Evolutionary conservation across 1,284 basidiomycete genomes (phyloP).

Genomic region (Melampsora larici-populina): DNA sequence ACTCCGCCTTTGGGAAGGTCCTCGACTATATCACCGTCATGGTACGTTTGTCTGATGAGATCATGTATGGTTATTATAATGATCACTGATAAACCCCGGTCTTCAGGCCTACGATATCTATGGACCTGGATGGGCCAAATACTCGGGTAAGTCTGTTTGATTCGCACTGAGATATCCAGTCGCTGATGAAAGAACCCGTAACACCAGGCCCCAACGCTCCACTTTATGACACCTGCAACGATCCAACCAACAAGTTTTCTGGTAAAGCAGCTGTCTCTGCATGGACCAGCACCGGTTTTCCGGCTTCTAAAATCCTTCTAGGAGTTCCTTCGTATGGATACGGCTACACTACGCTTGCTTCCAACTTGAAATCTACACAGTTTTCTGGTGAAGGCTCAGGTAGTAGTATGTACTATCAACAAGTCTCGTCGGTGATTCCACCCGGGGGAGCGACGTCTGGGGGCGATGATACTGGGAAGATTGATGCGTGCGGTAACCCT

Average conservation of each 20-base stretch:
- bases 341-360: conserved; percentile 13
- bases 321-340: conserved; percentile 1
- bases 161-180: background rate
- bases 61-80: too few species aligned
- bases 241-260: background rate
- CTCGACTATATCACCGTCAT: conserved; percentile 13
- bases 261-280: background rate
- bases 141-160: conserved; percentile 8
- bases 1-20: background rate
- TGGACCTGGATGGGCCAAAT: conserved; percentile 13
- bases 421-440: background rate
- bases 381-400: conserved; percentile 22
- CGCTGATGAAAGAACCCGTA: background rate
- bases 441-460: conserved; percentile 12
- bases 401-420: conserved; percentile 30
- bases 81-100: background rate
- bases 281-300: background rate
- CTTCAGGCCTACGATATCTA: conserved; percentile 1
- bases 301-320: background rate
- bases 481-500: conserved; percentile 12
- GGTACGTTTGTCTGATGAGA: background rate
- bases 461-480: conserved; percentile 12
- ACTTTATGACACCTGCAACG: conserved; percentile 4
- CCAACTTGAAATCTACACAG: conserved; percentile 8
- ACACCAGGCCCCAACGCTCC: conserved; percentile 8